Conservation (phyloP, 257 asterid genomes). For the Penstemon davidsonii region DNA sequence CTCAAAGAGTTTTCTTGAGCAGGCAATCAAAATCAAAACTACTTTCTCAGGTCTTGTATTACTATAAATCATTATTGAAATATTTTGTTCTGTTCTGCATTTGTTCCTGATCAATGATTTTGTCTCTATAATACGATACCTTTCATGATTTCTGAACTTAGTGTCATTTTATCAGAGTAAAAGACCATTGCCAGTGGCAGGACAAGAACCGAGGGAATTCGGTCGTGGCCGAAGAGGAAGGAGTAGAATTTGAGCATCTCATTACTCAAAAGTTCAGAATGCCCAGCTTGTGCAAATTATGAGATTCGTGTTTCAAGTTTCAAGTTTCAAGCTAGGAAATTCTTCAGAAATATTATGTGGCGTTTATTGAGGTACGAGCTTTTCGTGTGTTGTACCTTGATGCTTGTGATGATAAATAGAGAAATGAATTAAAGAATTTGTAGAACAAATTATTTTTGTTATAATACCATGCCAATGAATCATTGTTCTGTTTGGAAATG, state of each 20-base stretch:
- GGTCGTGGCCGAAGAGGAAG: conserved; percentile 70
- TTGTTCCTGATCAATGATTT: not conserved
- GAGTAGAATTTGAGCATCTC: conserved; percentile 46
- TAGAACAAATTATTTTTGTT: not conserved
- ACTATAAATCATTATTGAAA: not conserved
- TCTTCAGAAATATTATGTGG: conserved; percentile 10
- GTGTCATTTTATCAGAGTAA: conserved; percentile 42
- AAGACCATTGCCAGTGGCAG: conserved; percentile 24
- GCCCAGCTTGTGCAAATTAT: conserved; percentile 8
- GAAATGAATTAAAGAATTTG: not conserved
- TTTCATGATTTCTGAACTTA: not conserved
- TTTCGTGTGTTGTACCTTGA: conserved; percentile 10
- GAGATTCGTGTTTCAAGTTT: not conserved
- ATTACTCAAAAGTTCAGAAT: conserved; percentile 6
- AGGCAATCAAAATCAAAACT: conserved; percentile 34
- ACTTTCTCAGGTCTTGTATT: conserved; percentile 43
- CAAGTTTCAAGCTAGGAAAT: not conserved
- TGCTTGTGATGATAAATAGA: conserved; percentile 4
- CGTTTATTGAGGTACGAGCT: not conserved
- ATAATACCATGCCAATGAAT: not conserved
- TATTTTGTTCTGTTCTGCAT: not conserved
- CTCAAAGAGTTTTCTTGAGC: conserved; percentile 37
- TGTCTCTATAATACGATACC: not conserved
- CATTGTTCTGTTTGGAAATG: not conserved
- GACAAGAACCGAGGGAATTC: conserved; percentile 36